Percentiles rank a stretch among this genome's conserved stretches.
These are phyloP conservation scores for Dunaliella primolecta DNA, from an alignment of 139 green algal genomes.

Conservation along the genomic window DNA sequence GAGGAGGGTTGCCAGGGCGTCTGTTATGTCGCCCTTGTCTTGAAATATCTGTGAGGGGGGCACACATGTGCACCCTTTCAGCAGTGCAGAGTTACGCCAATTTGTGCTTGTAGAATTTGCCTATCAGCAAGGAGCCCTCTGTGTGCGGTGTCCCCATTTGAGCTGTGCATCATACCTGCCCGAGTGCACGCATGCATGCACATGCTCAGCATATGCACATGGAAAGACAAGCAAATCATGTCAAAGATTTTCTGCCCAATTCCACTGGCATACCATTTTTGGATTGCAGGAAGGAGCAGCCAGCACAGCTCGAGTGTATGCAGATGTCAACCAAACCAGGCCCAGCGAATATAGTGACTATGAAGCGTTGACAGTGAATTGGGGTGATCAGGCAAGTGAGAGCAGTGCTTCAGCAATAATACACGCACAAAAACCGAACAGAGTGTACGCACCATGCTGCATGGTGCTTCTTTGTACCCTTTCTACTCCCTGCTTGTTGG, in stretches of 20 bases:
- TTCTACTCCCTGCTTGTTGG: too few species aligned
- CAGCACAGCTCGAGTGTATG: conserved; percentile 17
- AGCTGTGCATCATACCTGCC: background rate
- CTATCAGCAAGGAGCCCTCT: background rate
- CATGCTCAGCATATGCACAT: background rate
- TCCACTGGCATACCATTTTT: too few species aligned
- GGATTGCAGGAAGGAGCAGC: conserved; percentile 16
- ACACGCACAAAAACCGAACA: too few species aligned
- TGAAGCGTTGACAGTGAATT: conserved; percentile 75
- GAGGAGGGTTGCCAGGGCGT: background rate
- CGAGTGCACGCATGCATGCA: background rate
- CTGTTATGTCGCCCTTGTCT: background rate
- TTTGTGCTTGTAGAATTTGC: background rate
- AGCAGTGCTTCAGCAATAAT: too few species aligned
- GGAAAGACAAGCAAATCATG: conserved; percentile 13
- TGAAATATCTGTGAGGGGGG: background rate
- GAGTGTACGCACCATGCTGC: too few species aligned
- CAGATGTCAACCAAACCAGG: conserved; percentile 23
- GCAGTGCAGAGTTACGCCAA: too few species aligned
- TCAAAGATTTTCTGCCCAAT: too few species aligned
- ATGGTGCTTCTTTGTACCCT: too few species aligned
- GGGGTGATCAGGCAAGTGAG: conserved; percentile 20
- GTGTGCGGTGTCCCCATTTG: background rate
- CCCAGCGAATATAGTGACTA: conserved; percentile 72
- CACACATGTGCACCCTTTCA: background rate